Evolutionary conservation across 2,329 filamentous ascomycete genomes (phyloP).

Genomic region (Colletotrichum destructivum): DNA sequence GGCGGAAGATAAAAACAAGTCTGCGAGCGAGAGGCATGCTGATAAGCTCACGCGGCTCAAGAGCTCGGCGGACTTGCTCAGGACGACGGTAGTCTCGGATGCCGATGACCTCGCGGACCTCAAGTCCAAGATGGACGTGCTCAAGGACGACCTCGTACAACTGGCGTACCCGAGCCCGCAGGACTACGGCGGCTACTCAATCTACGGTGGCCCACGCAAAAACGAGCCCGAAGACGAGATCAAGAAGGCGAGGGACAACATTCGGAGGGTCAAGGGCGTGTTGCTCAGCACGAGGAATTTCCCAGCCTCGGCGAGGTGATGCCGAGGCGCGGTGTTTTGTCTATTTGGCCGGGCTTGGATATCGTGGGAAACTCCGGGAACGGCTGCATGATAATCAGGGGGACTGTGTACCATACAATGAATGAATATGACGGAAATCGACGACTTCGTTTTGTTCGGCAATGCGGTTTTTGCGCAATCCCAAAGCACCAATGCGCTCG

Average conservation of each 20-base stretch:
- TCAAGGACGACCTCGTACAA: constrained; percentile 77
- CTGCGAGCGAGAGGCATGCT: constrained; percentile 54
- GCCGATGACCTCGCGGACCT: constrained; percentile 66
- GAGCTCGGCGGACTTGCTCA: constrained; percentile 59
- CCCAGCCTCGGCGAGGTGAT: constrained; percentile 61
- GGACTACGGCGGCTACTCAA: constrained; percentile 57
- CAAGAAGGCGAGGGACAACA: constrained; percentile 80
- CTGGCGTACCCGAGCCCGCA: constrained; percentile 65
- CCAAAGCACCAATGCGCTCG: too few species aligned
- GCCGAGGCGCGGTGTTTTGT: neutral
- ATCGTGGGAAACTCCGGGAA: neutral
- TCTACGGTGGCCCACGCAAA: constrained; percentile 61
- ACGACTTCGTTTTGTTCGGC: neutral
- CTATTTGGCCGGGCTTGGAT: neutral
- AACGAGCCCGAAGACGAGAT: constrained; percentile 79
- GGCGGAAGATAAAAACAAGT: constrained; percentile 3
- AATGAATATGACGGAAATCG: constrained; percentile 1
- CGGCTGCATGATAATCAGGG: neutral
- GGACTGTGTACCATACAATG: constrained; percentile 2
- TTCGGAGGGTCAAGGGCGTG: constrained; percentile 84
- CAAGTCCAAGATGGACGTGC: constrained; percentile 67
- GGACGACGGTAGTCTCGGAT: constrained; percentile 60
- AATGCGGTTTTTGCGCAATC: too few species aligned
- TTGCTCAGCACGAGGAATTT: constrained; percentile 83
- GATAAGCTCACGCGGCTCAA: constrained; percentile 60